Evolutionary conservation across 805 yeast species (phyloP).

Genomic region (Helenozyma baotianmanensis): DNA sequence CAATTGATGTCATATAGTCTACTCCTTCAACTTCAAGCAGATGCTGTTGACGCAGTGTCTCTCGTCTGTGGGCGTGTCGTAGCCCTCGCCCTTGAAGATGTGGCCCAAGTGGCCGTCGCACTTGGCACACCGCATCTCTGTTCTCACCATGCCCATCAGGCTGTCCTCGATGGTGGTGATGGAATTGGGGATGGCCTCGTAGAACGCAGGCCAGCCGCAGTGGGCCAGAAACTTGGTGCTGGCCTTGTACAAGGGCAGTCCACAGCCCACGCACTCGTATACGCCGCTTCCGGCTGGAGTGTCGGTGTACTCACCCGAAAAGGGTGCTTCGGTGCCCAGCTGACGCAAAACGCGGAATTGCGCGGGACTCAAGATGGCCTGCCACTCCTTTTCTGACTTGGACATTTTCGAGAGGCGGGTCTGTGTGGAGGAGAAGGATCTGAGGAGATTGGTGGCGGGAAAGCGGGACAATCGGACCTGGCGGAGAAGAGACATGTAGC

Average conservation of each 20-base stretch:
- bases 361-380: constrained; percentile 65
- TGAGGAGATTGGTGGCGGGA: no score
- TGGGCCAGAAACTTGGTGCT: constrained; percentile 81
- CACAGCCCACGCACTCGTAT: constrained; percentile 85
- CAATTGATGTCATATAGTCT: no score
- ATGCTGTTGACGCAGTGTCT: constrained; percentile 94
- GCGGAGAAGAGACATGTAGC: no score
- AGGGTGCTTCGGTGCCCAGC: constrained; percentile 68
- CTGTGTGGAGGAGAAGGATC: neutral
- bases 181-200: constrained; percentile 81
- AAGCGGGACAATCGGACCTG: no score
- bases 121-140: constrained; percentile 80
- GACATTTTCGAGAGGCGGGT: constrained; percentile 20
- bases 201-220: constrained; percentile 99
- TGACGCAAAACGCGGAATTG: constrained; percentile 77
- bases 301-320: constrained; percentile 54
- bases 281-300: constrained; percentile 57
- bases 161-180: constrained; percentile 57
- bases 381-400: constrained; percentile 63
- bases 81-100: constrained; percentile 92
- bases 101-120: constrained; percentile 98
- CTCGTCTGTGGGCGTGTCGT: constrained; percentile 77
- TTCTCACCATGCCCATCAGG: constrained; percentile 73
- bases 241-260: constrained; percentile 71
- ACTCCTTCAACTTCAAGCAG: constrained; percentile 56